phyloP scores from a whole-genome alignment of 2,329 filamentous ascomycete species.

The Phialophora macrospora region DNA sequence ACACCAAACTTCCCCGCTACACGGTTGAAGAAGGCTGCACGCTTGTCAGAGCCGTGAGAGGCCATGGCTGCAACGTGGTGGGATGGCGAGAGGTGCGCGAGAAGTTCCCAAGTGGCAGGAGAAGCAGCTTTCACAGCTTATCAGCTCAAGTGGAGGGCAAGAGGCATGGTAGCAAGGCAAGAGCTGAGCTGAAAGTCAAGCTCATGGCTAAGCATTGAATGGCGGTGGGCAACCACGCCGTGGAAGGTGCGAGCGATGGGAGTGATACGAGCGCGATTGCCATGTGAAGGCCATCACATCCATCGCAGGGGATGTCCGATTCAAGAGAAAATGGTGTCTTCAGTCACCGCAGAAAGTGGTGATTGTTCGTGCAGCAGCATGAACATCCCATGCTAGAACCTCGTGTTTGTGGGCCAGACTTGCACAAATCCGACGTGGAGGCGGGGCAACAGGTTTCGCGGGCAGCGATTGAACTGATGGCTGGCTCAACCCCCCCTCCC shows the following conservation, averaged over 20 bases:
- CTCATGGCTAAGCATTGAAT: neutral
- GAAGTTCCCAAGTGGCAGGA: neutral
- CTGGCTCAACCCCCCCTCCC: neutral
- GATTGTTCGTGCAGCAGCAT: neutral
- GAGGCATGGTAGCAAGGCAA: neutral
- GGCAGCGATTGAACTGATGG: neutral
- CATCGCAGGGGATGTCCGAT: neutral
- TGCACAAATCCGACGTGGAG: neutral
- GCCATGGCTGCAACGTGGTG: slow-evolving; percentile 1
- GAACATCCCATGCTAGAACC: too few species aligned
- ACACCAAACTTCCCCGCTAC: slow-evolving; percentile 19
- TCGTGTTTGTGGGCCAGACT: neutral
- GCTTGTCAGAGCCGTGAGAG: slow-evolving; percentile 14
- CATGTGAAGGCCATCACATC: neutral
- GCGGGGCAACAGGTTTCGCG: neutral
- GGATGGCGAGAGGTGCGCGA: neutral
- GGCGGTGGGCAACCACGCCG: neutral
- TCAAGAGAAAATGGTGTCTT: neutral
- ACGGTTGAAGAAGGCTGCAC: slow-evolving; percentile 22
- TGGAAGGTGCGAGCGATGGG: neutral
- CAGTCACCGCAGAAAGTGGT: neutral
- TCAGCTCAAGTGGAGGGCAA: neutral
- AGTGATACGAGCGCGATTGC: neutral
- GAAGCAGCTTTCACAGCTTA: neutral
- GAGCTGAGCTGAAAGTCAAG: neutral